Evolutionary conservation across 2,329 filamentous ascomycete species (phyloP), one percentile per base, ranked within the genome.

Genomic region (Chlorencoelia australis): DNA sequence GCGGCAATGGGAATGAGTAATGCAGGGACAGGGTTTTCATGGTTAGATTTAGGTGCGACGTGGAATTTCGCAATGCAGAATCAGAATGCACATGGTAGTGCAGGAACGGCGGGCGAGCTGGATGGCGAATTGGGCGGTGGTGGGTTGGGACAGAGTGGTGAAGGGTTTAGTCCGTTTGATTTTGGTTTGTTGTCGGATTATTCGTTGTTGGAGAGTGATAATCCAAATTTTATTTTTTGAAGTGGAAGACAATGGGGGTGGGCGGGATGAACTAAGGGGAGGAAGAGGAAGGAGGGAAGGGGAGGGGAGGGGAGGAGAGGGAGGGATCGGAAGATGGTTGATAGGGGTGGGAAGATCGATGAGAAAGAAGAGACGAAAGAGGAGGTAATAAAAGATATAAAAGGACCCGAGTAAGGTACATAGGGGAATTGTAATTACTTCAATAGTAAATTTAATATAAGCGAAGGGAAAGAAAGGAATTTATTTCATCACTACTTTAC

Each of bases 61-160:
- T 54, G 50, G 44, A 52, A 52, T 21, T 56, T 51, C 34, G 53
- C 51, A 3, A 50, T 49, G 19, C 51, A 56, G 34, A 54, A 52
- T 41, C 42, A 46, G 35, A 43, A 34, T 8, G 25, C 6, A 7
- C 7, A 16, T 15, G 27, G 17, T 41, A 33, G 26, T 8, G 40
- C 29, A 15, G 44, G 35, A 5, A 49, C 43, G 42, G 35, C 32
- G 4, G 48, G 44, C 2, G 47, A 49, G 19, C 11, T 37, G 29
- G 45, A 47, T 22, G 43, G 40, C 14, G 44, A 26, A 9, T 20
- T 41, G 30, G 19, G 7, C 35, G 37, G 35, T 34, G 29, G 20
- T 20, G 39, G 39, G 18, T 14, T 40, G 18, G 30, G 24, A 7
- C 21, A 7, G 7, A 24, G 11, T 7, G 17, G 15, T 5, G 29